These are phyloP conservation scores for Fraxinus xanthoxyloides DNA, from an alignment of 305 asterid genomes.

Conservation along the genomic window DNA sequence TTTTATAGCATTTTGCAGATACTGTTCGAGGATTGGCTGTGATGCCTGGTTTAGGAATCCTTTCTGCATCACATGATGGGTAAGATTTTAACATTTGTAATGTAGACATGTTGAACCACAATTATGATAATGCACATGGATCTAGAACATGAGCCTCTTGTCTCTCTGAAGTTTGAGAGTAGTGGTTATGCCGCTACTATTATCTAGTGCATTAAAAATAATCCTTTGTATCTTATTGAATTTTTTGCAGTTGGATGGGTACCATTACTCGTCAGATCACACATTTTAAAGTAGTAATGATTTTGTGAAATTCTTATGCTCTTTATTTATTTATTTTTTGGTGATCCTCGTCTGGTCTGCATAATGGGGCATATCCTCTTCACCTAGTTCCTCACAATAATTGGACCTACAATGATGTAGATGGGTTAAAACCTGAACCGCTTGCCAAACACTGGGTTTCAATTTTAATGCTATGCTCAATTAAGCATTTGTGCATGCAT, in stretches of 20 bases:
- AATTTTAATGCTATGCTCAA: neutral
- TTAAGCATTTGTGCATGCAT: neutral
- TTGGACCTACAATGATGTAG: neutral
- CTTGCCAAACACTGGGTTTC: neutral
- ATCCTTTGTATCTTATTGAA: neutral
- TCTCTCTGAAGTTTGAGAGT: conserved; percentile 5
- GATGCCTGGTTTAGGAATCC: conserved; percentile 77
- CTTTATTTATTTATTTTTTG: neutral
- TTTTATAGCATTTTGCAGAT: conserved; percentile 45
- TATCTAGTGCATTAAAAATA: neutral
- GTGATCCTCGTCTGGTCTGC: neutral
- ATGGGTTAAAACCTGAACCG: neutral
- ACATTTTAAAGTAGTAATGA: neutral
- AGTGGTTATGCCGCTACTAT: neutral
- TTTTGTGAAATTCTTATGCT: neutral
- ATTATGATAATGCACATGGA: conserved; percentile 11
- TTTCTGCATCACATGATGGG: conserved; percentile 99
- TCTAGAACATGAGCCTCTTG: neutral
- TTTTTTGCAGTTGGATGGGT: neutral
- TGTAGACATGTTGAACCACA: conserved; percentile 1
- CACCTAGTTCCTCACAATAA: neutral
- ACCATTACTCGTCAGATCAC: neutral
- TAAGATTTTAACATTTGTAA: conserved; percentile 28
- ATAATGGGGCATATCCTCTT: neutral
- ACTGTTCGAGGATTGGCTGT: conserved; percentile 85